phyloP scores from a whole-genome alignment of 257 asterid genomes.

The Nicotiana attenuata region DNA sequence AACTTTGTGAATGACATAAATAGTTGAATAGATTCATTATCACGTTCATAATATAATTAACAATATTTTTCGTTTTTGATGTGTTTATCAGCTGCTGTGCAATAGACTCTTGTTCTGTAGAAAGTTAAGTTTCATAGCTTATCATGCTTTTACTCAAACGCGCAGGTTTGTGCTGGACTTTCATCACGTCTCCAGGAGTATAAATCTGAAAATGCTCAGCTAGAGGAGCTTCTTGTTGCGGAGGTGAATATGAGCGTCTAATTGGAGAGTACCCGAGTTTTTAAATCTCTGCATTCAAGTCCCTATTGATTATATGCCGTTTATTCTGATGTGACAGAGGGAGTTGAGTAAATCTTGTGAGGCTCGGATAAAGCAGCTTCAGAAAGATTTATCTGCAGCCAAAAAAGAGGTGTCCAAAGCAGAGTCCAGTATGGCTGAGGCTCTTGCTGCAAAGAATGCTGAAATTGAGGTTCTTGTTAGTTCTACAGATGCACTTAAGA shows the following conservation, averaged over 20 bases:
- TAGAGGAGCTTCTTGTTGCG: slow-evolving; percentile 89
- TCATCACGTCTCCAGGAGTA: slow-evolving; percentile 97
- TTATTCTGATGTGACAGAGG: slow-evolving; percentile 56
- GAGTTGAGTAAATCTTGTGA: slow-evolving; percentile 87
- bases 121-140: background rate
- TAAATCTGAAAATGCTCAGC: slow-evolving; percentile 96
- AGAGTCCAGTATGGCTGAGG: slow-evolving; percentile 82
- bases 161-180: slow-evolving; percentile 97
- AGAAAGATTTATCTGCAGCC: slow-evolving; percentile 64
- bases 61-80: background rate
- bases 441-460: slow-evolving; percentile 90
- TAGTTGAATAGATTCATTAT: background rate
- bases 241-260: slow-evolving; percentile 54
- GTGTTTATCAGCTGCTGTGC: background rate
- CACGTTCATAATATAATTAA: background rate
- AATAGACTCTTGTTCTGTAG: background rate
- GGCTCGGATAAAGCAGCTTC: slow-evolving; percentile 77
- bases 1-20: background rate
- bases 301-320: slow-evolving; percentile 12
- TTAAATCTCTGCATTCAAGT: background rate
- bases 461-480: slow-evolving; percentile 84
- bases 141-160: slow-evolving; percentile 8
- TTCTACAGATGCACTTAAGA: slow-evolving; percentile 77
- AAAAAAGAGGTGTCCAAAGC: slow-evolving; percentile 75
- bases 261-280: slow-evolving; percentile 14